Percentiles rank a stretch among this genome's conserved stretches.
phyloP scores from a whole-genome alignment of 1,284 basidiomycete species.

The Limonomyces culmigenus region DNA sequence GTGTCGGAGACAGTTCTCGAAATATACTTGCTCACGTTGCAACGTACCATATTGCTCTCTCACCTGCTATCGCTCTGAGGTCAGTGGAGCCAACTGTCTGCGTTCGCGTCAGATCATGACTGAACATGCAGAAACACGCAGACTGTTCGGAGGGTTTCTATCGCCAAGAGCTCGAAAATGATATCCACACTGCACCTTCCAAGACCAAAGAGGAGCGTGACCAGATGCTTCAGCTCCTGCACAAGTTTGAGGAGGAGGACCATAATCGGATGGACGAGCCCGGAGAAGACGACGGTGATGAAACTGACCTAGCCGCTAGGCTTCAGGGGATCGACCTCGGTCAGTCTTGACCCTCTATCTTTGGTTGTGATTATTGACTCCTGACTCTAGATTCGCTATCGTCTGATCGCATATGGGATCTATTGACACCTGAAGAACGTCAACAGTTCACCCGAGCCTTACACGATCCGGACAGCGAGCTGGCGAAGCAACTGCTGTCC shows the following conservation, averaged over 20 bases:
- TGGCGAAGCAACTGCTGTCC: slow-evolving; percentile 40
- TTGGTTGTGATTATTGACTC: not conserved
- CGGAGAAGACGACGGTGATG: slow-evolving; percentile 23
- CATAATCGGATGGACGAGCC: slow-evolving; percentile 22
- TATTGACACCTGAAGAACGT: slow-evolving; percentile 39
- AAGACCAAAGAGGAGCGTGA: slow-evolving; percentile 34
- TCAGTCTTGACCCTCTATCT: slow-evolving; percentile 14
- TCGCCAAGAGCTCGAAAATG: slow-evolving; percentile 45
- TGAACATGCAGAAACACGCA: slow-evolving; percentile 29
- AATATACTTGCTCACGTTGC: slow-evolving; percentile 67
- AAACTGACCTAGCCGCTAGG: slow-evolving; percentile 25
- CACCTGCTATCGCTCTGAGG: slow-evolving; percentile 59
- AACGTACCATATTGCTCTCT: slow-evolving; percentile 69
- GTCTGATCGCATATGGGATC: slow-evolving; percentile 44
- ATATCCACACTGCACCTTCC: slow-evolving; percentile 36
- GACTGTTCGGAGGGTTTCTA: slow-evolving; percentile 67
- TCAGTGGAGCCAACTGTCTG: slow-evolving; percentile 13
- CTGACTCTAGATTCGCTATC: slow-evolving; percentile 29
- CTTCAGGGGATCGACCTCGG: slow-evolving; percentile 46
- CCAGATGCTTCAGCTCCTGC: slow-evolving; percentile 52
- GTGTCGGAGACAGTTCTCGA: slow-evolving; percentile 56
- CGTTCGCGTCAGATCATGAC: not conserved
- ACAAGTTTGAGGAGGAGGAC: slow-evolving; percentile 48
- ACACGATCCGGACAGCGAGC: slow-evolving; percentile 36
- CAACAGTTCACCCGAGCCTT: slow-evolving; percentile 39